phyloP scores from a whole-genome alignment of 1,139 yeast species.

The Yamadazyma sp. region DNA sequence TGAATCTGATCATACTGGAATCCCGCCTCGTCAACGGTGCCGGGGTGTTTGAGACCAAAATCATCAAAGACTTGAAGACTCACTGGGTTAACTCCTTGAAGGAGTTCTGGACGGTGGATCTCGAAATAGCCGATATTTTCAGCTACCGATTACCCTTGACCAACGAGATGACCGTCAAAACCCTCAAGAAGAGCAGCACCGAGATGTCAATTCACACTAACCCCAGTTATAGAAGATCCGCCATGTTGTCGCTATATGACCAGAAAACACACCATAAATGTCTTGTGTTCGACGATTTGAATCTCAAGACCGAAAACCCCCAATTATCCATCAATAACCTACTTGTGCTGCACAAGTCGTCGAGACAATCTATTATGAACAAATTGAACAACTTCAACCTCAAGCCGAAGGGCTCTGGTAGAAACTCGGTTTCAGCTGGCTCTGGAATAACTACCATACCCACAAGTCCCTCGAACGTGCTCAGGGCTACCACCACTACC shows the following conservation, averaged over 20 bases:
- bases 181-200: constrained; percentile 31
- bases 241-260: constrained; percentile 55
- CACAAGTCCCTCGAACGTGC: constrained; percentile 14
- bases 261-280: constrained; percentile 36
- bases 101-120: constrained; percentile 33
- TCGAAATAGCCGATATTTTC: constrained; percentile 28
- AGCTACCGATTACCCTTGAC: constrained; percentile 29
- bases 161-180: constrained; percentile 22
- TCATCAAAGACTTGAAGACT: constrained; percentile 41
- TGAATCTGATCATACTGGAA: constrained; percentile 46
- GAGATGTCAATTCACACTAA: constrained; percentile 46
- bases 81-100: constrained; percentile 40
- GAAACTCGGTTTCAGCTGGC: constrained; percentile 14
- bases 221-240: constrained; percentile 55
- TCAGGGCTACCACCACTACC: constrained; percentile 13
- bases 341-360: constrained; percentile 41
- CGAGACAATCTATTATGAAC: constrained; percentile 36
- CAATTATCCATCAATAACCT: constrained; percentile 42
- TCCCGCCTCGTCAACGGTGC: constrained; percentile 27
- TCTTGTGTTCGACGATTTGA: constrained; percentile 33
- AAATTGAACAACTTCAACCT: constrained; percentile 28
- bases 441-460: constrained; percentile 13
- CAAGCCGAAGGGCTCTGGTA: constrained; percentile 4
- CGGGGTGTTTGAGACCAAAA: constrained; percentile 42
- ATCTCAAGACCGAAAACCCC: constrained; percentile 33